Percentiles rank a stretch among this genome's conserved stretches.
Conservation (phyloP, 768 basidiomycete species). For the Tylopilus subfusipes region DNA sequence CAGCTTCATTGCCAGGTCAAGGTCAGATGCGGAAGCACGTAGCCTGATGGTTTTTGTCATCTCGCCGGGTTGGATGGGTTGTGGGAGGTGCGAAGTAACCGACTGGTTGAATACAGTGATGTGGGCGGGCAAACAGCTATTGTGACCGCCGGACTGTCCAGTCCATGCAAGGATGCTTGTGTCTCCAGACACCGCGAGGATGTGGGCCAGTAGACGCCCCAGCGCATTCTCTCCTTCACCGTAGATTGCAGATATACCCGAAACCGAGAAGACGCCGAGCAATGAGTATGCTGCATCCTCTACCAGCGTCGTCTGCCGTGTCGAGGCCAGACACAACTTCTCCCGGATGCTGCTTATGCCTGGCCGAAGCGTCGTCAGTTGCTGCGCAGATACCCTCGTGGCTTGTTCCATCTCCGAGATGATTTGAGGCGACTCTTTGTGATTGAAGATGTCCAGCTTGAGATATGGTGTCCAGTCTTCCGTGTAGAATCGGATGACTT, state of each 20-base stretch:
- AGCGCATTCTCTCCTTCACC: not conserved
- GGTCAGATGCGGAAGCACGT: not conserved
- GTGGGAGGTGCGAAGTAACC: not conserved
- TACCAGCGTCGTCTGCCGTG: not conserved
- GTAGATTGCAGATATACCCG: not conserved
- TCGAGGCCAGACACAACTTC: not conserved
- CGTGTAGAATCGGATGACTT: constrained; percentile 1
- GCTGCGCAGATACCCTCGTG: not conserved
- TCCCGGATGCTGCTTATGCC: not conserved
- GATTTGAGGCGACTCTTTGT: not conserved
- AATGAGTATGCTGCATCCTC: not conserved
- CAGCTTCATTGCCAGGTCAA: not conserved
- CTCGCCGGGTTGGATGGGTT: not conserved
- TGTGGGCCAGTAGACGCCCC: not conserved
- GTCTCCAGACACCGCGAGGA: not conserved
- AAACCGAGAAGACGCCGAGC: not conserved
- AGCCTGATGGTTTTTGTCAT: not conserved
- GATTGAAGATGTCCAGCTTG: not conserved
- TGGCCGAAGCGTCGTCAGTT: not conserved
- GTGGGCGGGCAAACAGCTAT: not conserved
- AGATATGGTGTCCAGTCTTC: not conserved
- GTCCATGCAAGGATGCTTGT: not conserved
- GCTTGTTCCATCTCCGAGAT: not conserved
- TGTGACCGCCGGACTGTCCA: too few species aligned
- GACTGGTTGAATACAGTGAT: not conserved